Base-by-base conservation (phyloP, 352 stramenopile species). In the Globisporangium sylvaticum region DNA sequence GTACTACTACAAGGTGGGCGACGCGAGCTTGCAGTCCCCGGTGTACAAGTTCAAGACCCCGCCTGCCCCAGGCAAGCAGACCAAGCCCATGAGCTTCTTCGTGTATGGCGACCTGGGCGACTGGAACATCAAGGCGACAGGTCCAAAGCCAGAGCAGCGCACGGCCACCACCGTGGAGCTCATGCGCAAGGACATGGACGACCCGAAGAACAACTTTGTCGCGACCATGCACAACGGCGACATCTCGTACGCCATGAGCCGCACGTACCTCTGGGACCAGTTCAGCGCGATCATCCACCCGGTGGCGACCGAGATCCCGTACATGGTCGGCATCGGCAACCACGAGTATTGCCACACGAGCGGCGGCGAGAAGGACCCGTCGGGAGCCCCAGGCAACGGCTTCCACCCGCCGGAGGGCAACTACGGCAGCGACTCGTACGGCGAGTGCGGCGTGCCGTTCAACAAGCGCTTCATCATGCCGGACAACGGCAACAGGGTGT, bases 161-260 rank as follows among this genome's bases (percentile, higher is more conserved):
- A 72, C 74, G 12, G 50, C 71, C 0, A 88, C 70, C 32, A 80
- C 65, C 31, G 69, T 77, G 29, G 54, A 74, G 22, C 68, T 78
- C 54, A 67, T 87, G 20, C 58, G 52, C 5, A 53, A 68, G 7
- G 69, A 80, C 5, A 57, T 84, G 56, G 54, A 71, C 25, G 56
- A 54, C 9, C 31, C 39, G 0, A 25, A 54, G 14, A 44, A 24
- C 34, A 81, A 89, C 50, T 74, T 84, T 52, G 68, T 75, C 25
- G 81, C 64, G 1, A 75, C 89, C n/a, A 74, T 95, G 70, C 84
- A 93, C 63, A 74, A 91, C 50, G 87, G 87, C 22, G 87, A 94
- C 66, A 61, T 89, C 22, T 83, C 72, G 59, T 95, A 95, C 66
- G 84, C 89, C 24, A 68, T 69, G 52, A 56, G 72, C 12, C 66